Evolutionary conservation across 306 rosid genomes (phyloP).

Genomic region (Herpetospermum pedunculosum): DNA sequence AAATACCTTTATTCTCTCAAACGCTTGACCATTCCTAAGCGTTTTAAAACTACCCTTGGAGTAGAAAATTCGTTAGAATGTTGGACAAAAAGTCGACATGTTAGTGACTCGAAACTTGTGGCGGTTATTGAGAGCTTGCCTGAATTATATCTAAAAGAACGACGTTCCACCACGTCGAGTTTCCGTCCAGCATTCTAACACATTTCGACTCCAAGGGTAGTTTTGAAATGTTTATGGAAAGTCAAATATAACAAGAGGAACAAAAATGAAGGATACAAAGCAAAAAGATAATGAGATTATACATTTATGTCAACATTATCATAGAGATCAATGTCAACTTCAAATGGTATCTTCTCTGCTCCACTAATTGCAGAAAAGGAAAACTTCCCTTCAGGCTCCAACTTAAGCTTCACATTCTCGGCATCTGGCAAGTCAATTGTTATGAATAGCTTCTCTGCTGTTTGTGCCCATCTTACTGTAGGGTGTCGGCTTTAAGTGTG

Average conservation of each 20-base stretch:
- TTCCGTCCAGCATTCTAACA: too few relatives aligned
- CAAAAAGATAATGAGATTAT: neutral
- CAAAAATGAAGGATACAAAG: neutral
- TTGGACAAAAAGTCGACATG: too few relatives aligned
- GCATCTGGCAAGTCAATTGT: constrained; percentile 63
- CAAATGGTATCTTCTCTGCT: constrained; percentile 38
- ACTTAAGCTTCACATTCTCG: constrained; percentile 45
- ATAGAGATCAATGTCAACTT: constrained; percentile 44
- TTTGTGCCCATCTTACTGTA: constrained; percentile 65
- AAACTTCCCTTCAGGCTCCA: constrained; percentile 67
- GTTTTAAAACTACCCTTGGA: too few relatives aligned
- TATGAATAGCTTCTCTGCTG: constrained; percentile 37
- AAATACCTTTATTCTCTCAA: too few relatives aligned
- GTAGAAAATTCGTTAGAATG: too few relatives aligned
- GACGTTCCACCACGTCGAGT: too few relatives aligned
- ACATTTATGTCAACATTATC: constrained; percentile 48
- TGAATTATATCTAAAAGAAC: too few relatives aligned
- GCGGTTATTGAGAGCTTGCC: too few relatives aligned
- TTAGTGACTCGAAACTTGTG: too few relatives aligned
- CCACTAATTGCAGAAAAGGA: constrained; percentile 45
- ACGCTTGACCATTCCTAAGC: too few relatives aligned
- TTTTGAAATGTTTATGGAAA: too few relatives aligned
- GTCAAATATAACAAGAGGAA: neutral
- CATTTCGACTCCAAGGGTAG: too few relatives aligned
- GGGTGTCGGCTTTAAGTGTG: constrained; percentile 56